Evolutionary conservation across 176 grass and related monocot genomes (phyloP).

Genomic region (Melocanna baccifera): DNA sequence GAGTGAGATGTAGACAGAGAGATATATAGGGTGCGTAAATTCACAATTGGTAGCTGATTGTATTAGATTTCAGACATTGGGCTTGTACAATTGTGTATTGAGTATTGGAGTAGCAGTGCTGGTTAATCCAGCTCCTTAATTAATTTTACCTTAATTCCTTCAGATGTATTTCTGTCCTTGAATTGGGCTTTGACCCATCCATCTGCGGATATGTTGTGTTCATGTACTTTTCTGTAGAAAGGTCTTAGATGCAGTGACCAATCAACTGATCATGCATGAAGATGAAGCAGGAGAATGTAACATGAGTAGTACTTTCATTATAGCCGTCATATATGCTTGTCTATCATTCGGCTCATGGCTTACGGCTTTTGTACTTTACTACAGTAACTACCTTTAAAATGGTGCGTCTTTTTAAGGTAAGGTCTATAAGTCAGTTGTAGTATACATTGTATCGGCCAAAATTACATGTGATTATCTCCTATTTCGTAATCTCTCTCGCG

Average conservation of each 20-base stretch:
- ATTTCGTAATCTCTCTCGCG: fast-evolving
- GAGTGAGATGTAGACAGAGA: neutral
- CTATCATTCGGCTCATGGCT: neutral
- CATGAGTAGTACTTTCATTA: neutral
- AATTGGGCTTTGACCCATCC: neutral
- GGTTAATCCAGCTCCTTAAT: neutral
- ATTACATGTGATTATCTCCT: fast-evolving
- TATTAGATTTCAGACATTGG: neutral
- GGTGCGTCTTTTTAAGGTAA: fast-evolving
- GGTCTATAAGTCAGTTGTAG: too few relatives aligned
- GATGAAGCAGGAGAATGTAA: neutral
- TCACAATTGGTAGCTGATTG: neutral
- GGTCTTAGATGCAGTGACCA: neutral
- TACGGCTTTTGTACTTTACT: too few relatives aligned
- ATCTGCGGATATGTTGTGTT: neutral
- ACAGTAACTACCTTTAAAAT: too few relatives aligned
- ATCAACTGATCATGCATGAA: neutral
- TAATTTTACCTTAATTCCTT: neutral
- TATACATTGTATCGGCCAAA: too few relatives aligned
- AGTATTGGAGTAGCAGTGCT: neutral
- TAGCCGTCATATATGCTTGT: neutral
- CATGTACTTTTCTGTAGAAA: neutral
- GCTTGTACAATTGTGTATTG: neutral
- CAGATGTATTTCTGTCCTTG: neutral
- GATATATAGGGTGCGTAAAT: neutral